Conservation (phyloP, 805 yeast species). For the Starmerella floricola region DNA sequence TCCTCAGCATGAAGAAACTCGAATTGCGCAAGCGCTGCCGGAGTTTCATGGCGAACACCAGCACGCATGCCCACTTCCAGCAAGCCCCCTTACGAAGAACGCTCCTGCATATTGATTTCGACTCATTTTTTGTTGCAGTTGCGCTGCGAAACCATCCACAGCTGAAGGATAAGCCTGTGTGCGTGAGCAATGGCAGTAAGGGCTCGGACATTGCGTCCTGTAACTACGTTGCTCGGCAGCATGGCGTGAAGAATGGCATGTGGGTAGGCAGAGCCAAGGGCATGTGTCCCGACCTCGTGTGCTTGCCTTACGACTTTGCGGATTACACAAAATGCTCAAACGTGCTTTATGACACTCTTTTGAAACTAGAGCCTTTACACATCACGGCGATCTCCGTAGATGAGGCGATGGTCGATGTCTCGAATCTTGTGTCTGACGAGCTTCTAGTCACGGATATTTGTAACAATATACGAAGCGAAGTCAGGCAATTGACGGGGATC, state of each 20-base stretch:
- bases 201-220: slow-evolving; percentile 81
- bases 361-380: slow-evolving; percentile 32
- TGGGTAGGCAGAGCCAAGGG: slow-evolving; percentile 62
- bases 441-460: slow-evolving; percentile 9
- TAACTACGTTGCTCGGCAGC: slow-evolving; percentile 71
- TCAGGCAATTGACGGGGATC: slow-evolving; percentile 38
- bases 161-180: slow-evolving; percentile 46
- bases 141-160: slow-evolving; percentile 50
- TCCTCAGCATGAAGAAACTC: slow-evolving; percentile 76
- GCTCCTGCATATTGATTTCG: slow-evolving; percentile 80
- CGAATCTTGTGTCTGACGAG: slow-evolving; percentile 25
- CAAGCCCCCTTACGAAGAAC: slow-evolving; percentile 16
- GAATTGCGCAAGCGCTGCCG: slow-evolving; percentile 51
- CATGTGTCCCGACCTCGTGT: slow-evolving; percentile 53
- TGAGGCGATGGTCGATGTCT: slow-evolving; percentile 71
- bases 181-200: slow-evolving; percentile 40
- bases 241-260: slow-evolving; percentile 79
- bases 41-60: slow-evolving; percentile 24
- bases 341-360: slow-evolving; percentile 48
- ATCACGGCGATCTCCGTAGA: slow-evolving; percentile 82
- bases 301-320: slow-evolving; percentile 61
- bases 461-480: slow-evolving; percentile 24
- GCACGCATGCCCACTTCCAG: too few species aligned
- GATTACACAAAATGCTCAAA: slow-evolving; percentile 57
- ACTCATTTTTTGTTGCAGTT: slow-evolving; percentile 84